Evolutionary conservation across 1,284 basidiomycete species (phyloP).

Genomic region (Cryptococcus sp.): DNA sequence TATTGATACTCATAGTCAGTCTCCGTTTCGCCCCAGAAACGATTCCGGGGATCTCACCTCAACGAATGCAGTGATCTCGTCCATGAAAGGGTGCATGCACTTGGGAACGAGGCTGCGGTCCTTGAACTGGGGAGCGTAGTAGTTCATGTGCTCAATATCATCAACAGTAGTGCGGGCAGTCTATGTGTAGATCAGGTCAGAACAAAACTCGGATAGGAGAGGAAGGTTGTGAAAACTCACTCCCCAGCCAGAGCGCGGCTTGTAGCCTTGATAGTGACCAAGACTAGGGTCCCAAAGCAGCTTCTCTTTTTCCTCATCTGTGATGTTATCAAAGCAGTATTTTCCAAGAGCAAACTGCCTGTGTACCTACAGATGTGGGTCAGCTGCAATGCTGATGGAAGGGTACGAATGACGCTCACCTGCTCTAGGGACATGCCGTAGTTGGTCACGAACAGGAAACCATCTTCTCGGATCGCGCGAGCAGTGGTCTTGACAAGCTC

Average conservation of each 20-base stretch:
- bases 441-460: constrained; percentile 39
- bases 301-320: constrained; percentile 34
- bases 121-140: constrained; percentile 42
- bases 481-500: constrained; percentile 26
- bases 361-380: constrained; percentile 21
- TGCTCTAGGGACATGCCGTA: constrained; percentile 36
- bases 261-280: constrained; percentile 48
- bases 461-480: constrained; percentile 33
- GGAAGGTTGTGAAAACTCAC: neutral
- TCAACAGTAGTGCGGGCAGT: constrained; percentile 21
- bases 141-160: constrained; percentile 52
- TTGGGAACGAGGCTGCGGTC: constrained; percentile 22
- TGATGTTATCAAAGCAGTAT: constrained; percentile 31
- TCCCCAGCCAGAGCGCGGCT: constrained; percentile 50
- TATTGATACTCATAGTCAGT: no score
- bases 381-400: neutral
- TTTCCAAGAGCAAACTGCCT: constrained; percentile 38
- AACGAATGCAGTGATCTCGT: constrained; percentile 49
- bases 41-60: constrained; percentile 36
- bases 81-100: constrained; percentile 38
- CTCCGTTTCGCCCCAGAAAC: no score
- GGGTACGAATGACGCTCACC: constrained; percentile 10
- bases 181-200: neutral
- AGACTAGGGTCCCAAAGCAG: constrained; percentile 32
- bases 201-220: no score